Conservation (phyloP, 176 grass and related monocot genomes). For the Metroxylon sagu region DNA sequence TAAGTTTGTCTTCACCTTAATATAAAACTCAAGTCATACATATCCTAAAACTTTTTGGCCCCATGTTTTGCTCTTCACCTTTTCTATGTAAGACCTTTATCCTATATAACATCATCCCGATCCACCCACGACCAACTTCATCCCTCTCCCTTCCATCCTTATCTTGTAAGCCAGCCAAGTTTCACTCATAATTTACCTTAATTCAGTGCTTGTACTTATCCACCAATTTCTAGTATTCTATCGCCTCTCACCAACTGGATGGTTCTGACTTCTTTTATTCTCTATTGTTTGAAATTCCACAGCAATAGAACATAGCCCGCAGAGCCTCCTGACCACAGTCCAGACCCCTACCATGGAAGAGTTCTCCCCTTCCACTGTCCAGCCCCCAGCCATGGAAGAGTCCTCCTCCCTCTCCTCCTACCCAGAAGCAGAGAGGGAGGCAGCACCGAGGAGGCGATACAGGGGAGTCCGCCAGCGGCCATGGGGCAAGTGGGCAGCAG, state of each 20-base stretch:
- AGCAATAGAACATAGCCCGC: neutral
- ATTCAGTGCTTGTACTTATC: too few species aligned
- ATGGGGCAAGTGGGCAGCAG: constrained; percentile 98
- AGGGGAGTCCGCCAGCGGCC: constrained; percentile 93
- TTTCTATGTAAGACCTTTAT: too few species aligned
- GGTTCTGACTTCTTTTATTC: neutral
- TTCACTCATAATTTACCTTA: too few species aligned
- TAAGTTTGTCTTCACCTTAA: too few species aligned
- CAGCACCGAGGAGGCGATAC: constrained; percentile 36
- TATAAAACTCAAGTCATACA: too few species aligned
- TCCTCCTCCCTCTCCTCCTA: constrained; percentile 22
- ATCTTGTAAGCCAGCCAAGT: too few species aligned
- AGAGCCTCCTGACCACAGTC: neutral
- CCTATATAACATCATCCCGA: too few species aligned
- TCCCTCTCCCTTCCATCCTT: too few species aligned
- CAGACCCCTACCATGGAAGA: constrained; percentile 38
- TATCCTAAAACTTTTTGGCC: too few species aligned
- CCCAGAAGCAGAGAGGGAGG: constrained; percentile 5
- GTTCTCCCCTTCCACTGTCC: constrained; percentile 11
- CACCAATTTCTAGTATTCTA: neutral
- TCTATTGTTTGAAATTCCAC: neutral
- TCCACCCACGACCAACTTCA: too few species aligned
- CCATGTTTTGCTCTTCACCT: too few species aligned
- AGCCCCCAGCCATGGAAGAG: constrained; percentile 3
- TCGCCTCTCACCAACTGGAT: neutral